Evolutionary conservation across 495 filamentous ascomycete species (phyloP), one percentile per base, ranked within the genome.

Genomic region (Oleoguttula mirabilis): DNA sequence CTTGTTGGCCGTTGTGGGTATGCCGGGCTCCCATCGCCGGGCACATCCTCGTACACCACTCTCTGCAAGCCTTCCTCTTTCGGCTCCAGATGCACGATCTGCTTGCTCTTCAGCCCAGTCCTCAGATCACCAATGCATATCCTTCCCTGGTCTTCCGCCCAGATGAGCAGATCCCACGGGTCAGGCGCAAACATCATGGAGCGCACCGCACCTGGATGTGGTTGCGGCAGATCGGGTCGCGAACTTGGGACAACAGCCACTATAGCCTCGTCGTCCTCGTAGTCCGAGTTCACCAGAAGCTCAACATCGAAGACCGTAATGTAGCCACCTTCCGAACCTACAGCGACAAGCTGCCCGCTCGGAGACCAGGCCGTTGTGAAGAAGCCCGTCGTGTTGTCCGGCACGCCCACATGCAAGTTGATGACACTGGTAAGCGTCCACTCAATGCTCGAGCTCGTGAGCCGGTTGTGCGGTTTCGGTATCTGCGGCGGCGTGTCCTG

Each of bases 181-280:
- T 81, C 83, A 2, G 90, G 87, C 0, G 83, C 80, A 57, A 98
- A 98, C 17, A 77, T 70, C 77, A 98, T 88, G 41, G 85, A 82
- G 38, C 90, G 76, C 38, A 98, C 77, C 32, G 90, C 86, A 41
- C 92, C 88, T 15, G 67, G 56, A 39, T 39, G 27, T 2, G 38
- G 30, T 8, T 6, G 6, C 11, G 38, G 39, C 21, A 33, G 15
- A 21, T 60, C 70, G 32, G 76, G 16, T 48, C 66, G 52, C 19
- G 66, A 66, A 10, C 67, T 66, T 20, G 50, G 58, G n/a, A 70
- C 45, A 3, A 66, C 41, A 20, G 60, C 56, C 11, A 67, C 52
- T 10, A 70, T 54, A 1, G 68, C 74, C 15, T 73, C 52, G 15
- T 67, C 53, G 16, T 52, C 45, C 0, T 59, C 58, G 21, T 52